A percentile compares a stretch with the other conserved stretches of the same genome.
Evolutionary conservation across 2,329 filamentous ascomycete genomes (phyloP).

Genomic region (Trichoderma atroviride): DNA sequence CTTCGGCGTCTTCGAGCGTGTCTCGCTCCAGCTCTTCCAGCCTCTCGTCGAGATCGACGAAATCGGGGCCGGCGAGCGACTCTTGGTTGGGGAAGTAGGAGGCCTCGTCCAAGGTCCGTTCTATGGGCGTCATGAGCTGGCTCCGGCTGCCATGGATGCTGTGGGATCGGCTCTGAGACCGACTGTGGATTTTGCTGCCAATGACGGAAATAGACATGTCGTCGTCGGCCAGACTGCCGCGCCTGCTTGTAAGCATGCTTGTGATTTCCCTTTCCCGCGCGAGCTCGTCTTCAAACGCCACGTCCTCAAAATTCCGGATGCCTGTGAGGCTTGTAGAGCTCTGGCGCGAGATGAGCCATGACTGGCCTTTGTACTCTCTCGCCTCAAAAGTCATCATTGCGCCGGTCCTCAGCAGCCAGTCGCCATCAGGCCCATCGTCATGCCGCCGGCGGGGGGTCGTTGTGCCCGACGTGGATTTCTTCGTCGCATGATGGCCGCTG

Average conservation of each 20-base stretch:
- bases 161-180: constrained; percentile 41
- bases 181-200: constrained; percentile 53
- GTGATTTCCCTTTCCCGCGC: constrained; percentile 53
- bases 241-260: constrained; percentile 53
- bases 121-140: constrained; percentile 50
- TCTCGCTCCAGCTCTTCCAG: constrained; percentile 58
- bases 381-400: constrained; percentile 64
- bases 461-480: constrained; percentile 36
- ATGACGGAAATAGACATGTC: constrained; percentile 44
- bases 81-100: constrained; percentile 49
- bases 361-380: constrained; percentile 68
- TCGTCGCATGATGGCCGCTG: constrained; percentile 29
- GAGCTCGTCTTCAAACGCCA: constrained; percentile 55
- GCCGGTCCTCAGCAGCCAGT: constrained; percentile 67
- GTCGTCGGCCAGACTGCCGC: constrained; percentile 46
- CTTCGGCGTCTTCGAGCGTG: constrained; percentile 59
- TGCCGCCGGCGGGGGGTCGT: constrained; percentile 43
- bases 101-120: constrained; percentile 45
- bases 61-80: constrained; percentile 58
- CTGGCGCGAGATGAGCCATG: constrained; percentile 67
- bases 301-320: constrained; percentile 55
- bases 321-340: constrained; percentile 65
- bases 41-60: constrained; percentile 63
- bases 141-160: constrained; percentile 42
- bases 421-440: constrained; percentile 54